Conservation (phyloP, 1,284 basidiomycete species). For the Ceratobasidium sp. region DNA sequence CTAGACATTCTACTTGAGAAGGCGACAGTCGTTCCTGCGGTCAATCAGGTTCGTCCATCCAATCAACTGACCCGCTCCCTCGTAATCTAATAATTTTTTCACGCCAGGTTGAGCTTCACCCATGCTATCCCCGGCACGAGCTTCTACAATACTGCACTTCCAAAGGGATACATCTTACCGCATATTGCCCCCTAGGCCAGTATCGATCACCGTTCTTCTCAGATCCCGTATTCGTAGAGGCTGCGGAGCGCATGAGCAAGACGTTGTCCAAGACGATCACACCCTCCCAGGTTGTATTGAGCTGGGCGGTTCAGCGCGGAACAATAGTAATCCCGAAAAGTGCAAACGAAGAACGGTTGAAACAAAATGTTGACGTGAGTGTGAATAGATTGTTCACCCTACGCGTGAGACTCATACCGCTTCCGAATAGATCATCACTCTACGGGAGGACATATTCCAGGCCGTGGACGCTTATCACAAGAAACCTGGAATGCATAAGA, state of each 20-base stretch:
- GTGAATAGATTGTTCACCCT: slow-evolving; percentile 26
- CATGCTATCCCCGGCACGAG: slow-evolving; percentile 68
- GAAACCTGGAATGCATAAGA: slow-evolving; percentile 64
- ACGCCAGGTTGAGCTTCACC: slow-evolving; percentile 67
- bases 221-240: slow-evolving; percentile 60
- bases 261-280: slow-evolving; percentile 60
- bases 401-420: slow-evolving; percentile 22
- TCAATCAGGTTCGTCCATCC: slow-evolving; percentile 54
- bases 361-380: slow-evolving; percentile 62
- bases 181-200: slow-evolving; percentile 76
- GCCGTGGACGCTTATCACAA: slow-evolving; percentile 60
- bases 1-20: slow-evolving; percentile 50
- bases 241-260: slow-evolving; percentile 58
- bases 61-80: neutral
- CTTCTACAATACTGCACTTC: slow-evolving; percentile 68
- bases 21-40: slow-evolving; percentile 56
- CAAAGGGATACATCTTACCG: slow-evolving; percentile 73
- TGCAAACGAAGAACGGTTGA: slow-evolving; percentile 64
- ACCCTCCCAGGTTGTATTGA: slow-evolving; percentile 67
- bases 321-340: slow-evolving; percentile 66
- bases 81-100: neutral
- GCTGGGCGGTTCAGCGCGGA: slow-evolving; percentile 65
- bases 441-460: slow-evolving; percentile 61
- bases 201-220: slow-evolving; percentile 59
- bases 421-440: slow-evolving; percentile 57